These are phyloP conservation scores for Podosphaera fusca DNA, from an alignment of 2,329 filamentous ascomycete genomes.

Conservation along the genomic window DNA sequence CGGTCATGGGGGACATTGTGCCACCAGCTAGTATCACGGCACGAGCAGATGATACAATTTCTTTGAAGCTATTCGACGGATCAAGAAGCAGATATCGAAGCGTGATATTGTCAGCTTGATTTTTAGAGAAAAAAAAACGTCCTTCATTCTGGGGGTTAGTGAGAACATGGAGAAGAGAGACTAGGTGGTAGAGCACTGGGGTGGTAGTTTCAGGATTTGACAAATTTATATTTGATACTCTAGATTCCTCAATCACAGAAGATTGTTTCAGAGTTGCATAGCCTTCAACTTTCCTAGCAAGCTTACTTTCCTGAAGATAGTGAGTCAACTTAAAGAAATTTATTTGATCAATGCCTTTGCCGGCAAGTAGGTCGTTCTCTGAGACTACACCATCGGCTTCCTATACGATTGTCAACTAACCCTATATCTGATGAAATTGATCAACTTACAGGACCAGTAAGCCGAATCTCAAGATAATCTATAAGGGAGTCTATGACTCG, in stretches of 20 bases:
- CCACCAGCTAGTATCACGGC: conserved; percentile 82
- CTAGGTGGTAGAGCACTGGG: conserved; percentile 26
- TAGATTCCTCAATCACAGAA: conserved; percentile 4
- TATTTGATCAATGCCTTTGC: conserved; percentile 83
- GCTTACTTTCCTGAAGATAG: conserved; percentile 77
- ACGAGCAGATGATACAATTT: conserved; percentile 62
- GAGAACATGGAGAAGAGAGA: conserved; percentile 51
- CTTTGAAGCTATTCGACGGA: conserved; percentile 73
- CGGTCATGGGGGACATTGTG: conserved; percentile 91
- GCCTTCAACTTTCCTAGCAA: conserved; percentile 84
- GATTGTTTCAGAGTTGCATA: conserved; percentile 40
- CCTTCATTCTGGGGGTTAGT: conserved; percentile 65
- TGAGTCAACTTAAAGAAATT: conserved; percentile 73
- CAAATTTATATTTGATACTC: conserved; percentile 5
- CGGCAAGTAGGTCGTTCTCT: conserved; percentile 47
- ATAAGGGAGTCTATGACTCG: conserved; percentile 61
- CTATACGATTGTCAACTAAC: conserved; percentile 12
- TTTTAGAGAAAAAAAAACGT: conserved; percentile 38
- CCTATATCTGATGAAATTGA: not conserved
- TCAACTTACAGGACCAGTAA: conserved; percentile 23
- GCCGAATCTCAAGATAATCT: conserved; percentile 37
- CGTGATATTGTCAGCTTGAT: conserved; percentile 24
- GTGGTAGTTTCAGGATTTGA: conserved; percentile 6
- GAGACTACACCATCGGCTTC: conserved; percentile 43
- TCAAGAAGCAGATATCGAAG: conserved; percentile 78